phyloP scores from a whole-genome alignment of 2,329 filamentous ascomycete species.

The Phialocephala sp. region DNA sequence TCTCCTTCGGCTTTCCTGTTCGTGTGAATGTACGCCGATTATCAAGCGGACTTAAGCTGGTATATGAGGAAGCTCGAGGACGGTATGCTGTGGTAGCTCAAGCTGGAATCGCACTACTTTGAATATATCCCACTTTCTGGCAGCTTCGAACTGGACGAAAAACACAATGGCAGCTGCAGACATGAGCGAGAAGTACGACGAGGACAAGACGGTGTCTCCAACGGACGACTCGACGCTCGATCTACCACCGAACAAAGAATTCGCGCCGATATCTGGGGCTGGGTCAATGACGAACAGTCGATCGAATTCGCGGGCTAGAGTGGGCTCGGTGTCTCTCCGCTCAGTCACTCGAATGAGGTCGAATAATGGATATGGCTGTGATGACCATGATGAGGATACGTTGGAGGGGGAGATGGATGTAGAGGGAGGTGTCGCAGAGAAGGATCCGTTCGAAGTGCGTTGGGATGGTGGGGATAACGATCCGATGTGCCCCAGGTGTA shows the following conservation, averaged over 20 bases:
- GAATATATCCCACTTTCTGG: not conserved
- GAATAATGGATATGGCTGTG: conserved; percentile 44
- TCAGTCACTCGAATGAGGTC: conserved; percentile 34
- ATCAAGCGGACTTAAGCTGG: not conserved
- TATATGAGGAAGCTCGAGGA: not conserved
- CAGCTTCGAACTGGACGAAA: conserved; percentile 3
- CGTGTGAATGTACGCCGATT: not conserved
- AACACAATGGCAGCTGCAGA: conserved; percentile 16
- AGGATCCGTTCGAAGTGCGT: conserved; percentile 67
- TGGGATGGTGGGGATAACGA: conserved; percentile 78
- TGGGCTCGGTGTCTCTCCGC: conserved; percentile 14
- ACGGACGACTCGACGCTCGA: conserved; percentile 19
- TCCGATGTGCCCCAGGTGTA: conserved; percentile 74
- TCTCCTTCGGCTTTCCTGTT: not conserved
- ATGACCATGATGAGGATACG: conserved; percentile 35
- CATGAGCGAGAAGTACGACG: conserved; percentile 14
- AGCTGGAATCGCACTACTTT: not conserved
- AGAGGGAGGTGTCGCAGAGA: conserved; percentile 37
- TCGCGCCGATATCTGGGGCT: conserved; percentile 30
- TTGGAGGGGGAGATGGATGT: conserved; percentile 20
- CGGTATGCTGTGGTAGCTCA: not conserved
- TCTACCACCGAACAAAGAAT: conserved; percentile 29
- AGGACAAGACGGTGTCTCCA: conserved; percentile 14
- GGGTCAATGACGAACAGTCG: conserved; percentile 18
- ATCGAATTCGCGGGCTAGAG: conserved; percentile 19